Evolutionary conservation across 257 asterid species (phyloP), one percentile per base, ranked within the genome.

Genomic region (Nicotiana sylvestris): DNA sequence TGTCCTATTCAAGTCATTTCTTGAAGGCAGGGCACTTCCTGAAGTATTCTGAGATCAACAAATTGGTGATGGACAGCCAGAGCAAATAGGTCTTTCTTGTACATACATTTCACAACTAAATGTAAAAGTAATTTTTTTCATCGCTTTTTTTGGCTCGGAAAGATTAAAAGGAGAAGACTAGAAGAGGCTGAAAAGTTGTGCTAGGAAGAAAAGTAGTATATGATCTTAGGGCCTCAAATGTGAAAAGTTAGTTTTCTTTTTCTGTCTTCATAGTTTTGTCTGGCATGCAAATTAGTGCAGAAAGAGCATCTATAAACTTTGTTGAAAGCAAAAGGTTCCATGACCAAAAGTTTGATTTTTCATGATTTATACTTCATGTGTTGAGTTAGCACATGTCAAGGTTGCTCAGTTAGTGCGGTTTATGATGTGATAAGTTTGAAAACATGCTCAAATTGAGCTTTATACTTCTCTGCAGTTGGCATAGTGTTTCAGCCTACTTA

Each of bases 1-100:
- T 4, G 95, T 92, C 81, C 86, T 92, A 3, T 92, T 92, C 84
- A 87, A 89, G 86, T 91, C 97, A 68, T 92, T 91, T 87, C 84
- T 92, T 46, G 81, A 81, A 79, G 90, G 93, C 69, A 88, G 61
- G 66, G 90, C 94, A 80, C 86, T 92, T 77, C 97, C 97, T 37
- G 88, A 85, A 84, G 66, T 86, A 43, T 82, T 88, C 67, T 88
- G 30, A 88, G 58, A 61, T 72, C 21, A 33, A 33, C 9, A 61
- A 55, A 67, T 65, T 46, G 39, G 3, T 25, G 39, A 25, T 6
- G 27, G 62, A 62, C 39, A 66, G 49, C 57, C 66, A 37, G 27
- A 53, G 86, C 66, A 76, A 35, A 83, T 83, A 83, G 85, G 35
- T n/a, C n/a, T 37, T 62, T 65, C 21, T 32, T 77, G 76, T 76